phyloP scores from a whole-genome alignment of 129 eudicot species.

The Smallanthus sonchifolius region DNA sequence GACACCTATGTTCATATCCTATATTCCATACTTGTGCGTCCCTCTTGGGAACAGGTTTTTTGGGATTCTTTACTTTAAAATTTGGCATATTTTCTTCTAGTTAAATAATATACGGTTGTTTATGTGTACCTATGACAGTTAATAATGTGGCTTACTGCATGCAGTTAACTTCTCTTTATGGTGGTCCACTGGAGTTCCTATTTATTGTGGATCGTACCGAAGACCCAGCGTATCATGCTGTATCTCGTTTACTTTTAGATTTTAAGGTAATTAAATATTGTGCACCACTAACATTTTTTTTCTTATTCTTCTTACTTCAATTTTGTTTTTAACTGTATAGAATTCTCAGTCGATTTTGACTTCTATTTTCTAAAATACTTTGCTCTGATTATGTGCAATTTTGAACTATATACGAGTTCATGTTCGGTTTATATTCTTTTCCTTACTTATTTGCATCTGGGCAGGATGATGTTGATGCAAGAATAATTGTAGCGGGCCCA shows the following conservation, averaged over 20 bases:
- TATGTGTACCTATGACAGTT: conserved; percentile 11
- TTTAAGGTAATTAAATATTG: conserved; percentile 43
- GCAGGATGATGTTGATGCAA: conserved; percentile 93
- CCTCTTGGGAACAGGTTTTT: neutral
- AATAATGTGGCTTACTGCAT: conserved; percentile 13
- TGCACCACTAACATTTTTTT: neutral
- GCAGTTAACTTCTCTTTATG: conserved; percentile 94
- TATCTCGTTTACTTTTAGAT: conserved; percentile 58
- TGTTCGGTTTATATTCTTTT: neutral
- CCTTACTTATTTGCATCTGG: neutral
- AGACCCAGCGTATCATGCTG: conserved; percentile 96
- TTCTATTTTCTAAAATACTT: neutral
- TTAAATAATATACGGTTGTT: neutral
- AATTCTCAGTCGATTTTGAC: neutral
- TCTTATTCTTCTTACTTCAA: neutral
- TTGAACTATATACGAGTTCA: neutral
- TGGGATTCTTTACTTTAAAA: neutral
- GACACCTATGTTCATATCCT: neutral
- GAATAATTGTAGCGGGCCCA: conserved; percentile 76
- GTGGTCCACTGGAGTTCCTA: conserved; percentile 92
- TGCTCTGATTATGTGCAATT: conserved; percentile 3
- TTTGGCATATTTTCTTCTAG: neutral
- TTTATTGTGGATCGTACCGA: conserved; percentile 89
- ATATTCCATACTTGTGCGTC: neutral
- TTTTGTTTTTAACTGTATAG: neutral